A percentile compares a stretch with the other conserved stretches of the same genome.
Conservation (phyloP, 2,329 filamentous ascomycete species). For the Cladosporium sp. region DNA sequence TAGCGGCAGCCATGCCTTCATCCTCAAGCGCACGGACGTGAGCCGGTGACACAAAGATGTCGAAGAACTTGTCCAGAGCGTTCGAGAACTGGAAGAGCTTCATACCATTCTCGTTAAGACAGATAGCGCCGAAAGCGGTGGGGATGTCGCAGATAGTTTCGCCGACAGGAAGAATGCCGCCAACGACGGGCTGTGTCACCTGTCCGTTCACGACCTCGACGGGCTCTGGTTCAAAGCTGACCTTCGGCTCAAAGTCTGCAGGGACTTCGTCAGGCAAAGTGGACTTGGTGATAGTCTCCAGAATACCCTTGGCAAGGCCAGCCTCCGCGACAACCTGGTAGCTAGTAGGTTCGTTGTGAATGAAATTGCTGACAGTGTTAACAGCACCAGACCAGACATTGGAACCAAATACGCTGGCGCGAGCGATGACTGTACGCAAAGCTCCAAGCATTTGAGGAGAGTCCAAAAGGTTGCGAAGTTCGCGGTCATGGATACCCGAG, state of each 20-base stretch:
- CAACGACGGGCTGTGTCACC: conserved; percentile 30
- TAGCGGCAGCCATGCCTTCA: conserved; percentile 69
- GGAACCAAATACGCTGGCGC: conserved; percentile 79
- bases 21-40: conserved; percentile 83
- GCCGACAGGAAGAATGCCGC: conserved; percentile 78
- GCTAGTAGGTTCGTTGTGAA: conserved; percentile 98
- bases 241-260: conserved; percentile 29
- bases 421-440: conserved; percentile 77
- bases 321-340: conserved; percentile 95
- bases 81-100: conserved; percentile 81
- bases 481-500: conserved; percentile 81
- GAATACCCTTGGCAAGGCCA: conserved; percentile 80
- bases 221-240: conserved; percentile 25
- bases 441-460: conserved; percentile 80
- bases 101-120: conserved; percentile 83
- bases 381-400: conserved; percentile 95
- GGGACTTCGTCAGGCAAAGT: conserved; percentile 34
- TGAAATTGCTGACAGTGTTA: conserved; percentile 90
- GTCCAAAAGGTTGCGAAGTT: conserved; percentile 91
- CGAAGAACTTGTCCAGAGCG: conserved; percentile 83
- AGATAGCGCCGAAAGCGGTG: conserved; percentile 88
- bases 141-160: conserved; percentile 89
- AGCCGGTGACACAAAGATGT: conserved; percentile 91
- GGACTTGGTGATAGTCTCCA: conserved; percentile 70
- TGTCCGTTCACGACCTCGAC: conserved; percentile 33